Base-by-base conservation (phyloP, 345 rosid species). In the Noccaea bulbosa region DNA sequence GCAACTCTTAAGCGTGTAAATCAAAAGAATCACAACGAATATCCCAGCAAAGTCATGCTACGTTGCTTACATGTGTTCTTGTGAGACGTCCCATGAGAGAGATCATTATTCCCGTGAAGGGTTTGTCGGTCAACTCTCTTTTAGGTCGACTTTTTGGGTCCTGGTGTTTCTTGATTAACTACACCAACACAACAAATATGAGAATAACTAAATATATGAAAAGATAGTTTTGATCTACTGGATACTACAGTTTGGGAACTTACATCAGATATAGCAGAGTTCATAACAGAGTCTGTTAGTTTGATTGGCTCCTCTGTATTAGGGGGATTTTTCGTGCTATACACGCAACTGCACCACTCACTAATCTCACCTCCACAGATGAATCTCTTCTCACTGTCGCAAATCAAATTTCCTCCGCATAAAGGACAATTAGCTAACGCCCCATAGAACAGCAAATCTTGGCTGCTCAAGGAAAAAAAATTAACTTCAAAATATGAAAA, bases 281-380 rank as follows among this genome's bases (percentile, higher is more conserved):
- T 82, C 44, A 77, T 78, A 34, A 81, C 79, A 24, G 86, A 82
- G 68, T 84, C 87, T 0, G 94, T 84, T 12, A 89, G 37, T 59
- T 81, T 81, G 51, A 78, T 30, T 5, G 84, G 65, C 48, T 84
- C 87, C 17, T 83, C 83, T 55, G 65, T 85, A 47, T 93, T 84
- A 7, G 93, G 86, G 2, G 96, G 91, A 43, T 49, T 51, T 58
- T 79, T 83, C 41, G 88, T 75, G 71, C 69, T 84, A 63, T 74
- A 86, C 54, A 84, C 87, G 80, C 98, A 88, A 73, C 86, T 84
- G 14, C 91, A 84, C 96, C 98, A 92, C 57, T 89, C 94, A 59
- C 94, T 89, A 32, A 83, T 83, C 45, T 81, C 80, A 45, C 92
- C 92, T 50, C 82, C 84, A 75, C 96, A 92, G 2, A 59, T 22